A percentile compares a stretch with the other conserved stretches of the same genome.
These are phyloP conservation scores for Phanerochaete carnosa DNA, from an alignment of 768 basidiomycete genomes.

Conservation along the genomic window DNA sequence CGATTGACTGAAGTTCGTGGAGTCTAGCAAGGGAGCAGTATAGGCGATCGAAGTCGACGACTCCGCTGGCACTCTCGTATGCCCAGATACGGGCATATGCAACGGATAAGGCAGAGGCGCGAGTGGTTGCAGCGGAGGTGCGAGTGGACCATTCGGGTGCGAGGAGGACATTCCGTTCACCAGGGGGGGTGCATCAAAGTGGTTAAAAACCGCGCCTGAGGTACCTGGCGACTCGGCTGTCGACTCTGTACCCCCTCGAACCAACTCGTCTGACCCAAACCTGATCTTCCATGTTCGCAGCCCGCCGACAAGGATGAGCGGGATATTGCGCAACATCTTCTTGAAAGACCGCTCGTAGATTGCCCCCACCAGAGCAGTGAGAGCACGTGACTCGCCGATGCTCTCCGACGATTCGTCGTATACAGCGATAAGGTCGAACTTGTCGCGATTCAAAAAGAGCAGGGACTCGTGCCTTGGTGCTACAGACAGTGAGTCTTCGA, in stretches of 20 bases:
- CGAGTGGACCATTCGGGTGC: background rate
- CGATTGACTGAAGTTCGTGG: slow-evolving; percentile 1
- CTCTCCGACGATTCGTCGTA: slow-evolving; percentile 69
- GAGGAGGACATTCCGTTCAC: background rate
- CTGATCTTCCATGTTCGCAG: slow-evolving; percentile 74
- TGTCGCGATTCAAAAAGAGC: slow-evolving; percentile 81
- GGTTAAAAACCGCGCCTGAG: background rate
- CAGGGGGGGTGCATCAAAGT: background rate
- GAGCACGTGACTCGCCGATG: slow-evolving; percentile 46
- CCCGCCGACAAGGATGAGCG: slow-evolving; percentile 84
- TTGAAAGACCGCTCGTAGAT: slow-evolving; percentile 74
- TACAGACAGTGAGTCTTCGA: slow-evolving; percentile 74
- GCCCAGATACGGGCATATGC: background rate
- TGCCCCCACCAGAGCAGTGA: slow-evolving; percentile 59
- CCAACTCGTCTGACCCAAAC: slow-evolving; percentile 42
- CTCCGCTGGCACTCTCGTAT: slow-evolving; percentile 11
- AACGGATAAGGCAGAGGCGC: slow-evolving; percentile 7
- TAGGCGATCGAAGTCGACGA: slow-evolving; percentile 7
- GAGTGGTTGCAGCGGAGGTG: background rate
- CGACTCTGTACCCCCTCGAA: slow-evolving; percentile 16
- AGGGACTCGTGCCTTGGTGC: slow-evolving; percentile 67
- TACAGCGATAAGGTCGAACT: slow-evolving; percentile 84
- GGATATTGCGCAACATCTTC: slow-evolving; percentile 68
- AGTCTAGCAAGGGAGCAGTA: slow-evolving; percentile 3
- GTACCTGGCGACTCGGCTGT: background rate